Evolutionary conservation across 2,329 filamentous ascomycete species (phyloP), one percentile per base, ranked within the genome.

Genomic region (Apiospora saccharicola): DNA sequence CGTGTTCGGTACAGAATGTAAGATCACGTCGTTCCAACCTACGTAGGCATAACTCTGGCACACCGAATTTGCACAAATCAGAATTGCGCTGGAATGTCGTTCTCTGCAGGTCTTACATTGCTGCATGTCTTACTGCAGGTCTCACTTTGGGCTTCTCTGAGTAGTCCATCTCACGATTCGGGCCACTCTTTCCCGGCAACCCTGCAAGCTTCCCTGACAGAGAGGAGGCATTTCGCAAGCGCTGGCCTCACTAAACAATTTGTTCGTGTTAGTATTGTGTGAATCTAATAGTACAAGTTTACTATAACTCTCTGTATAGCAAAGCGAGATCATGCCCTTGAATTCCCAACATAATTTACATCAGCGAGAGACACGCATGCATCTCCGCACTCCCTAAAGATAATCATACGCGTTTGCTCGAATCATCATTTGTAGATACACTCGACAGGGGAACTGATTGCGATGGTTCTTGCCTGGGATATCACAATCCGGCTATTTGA

Each of bases 101-200:
- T 43, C 37, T 70, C 47, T 69, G 67, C 51, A 70, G 67, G 57
- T 64, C 57, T 64, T n/a, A 67, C 47, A 46, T 49, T 70, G 19
- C 46, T 72, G 71, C 69, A 72, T 69, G 71, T 71, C 69, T 71
- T 69, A 69, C 71, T 70, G 68, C 37, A 68, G 19, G 68, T 70
- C 68, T 70, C 47, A 70, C 68, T 70, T 37, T 53, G 47, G 19
- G 24, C 46, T 41, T 34, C 68, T 70, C 68, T 70, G 46, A 70
- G 68, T 70, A 51, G 68, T 51, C 47, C 68, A 70, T 70, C 47
- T 53, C 67, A 30, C 46, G 67, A 68, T 47, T n/a, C 67, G 67
- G 41, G 67, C 41, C 67, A 47, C 41, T 46, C 67, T 68, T 44
- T 47, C 44, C 67, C 67, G 41, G 67, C 22, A 44, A 68, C 46